A percentile compares a stretch with the other conserved stretches of the same genome.
Evolutionary conservation across 2,329 filamentous ascomycete species (phyloP).

Genomic region (Claviceps lovelessii): DNA sequence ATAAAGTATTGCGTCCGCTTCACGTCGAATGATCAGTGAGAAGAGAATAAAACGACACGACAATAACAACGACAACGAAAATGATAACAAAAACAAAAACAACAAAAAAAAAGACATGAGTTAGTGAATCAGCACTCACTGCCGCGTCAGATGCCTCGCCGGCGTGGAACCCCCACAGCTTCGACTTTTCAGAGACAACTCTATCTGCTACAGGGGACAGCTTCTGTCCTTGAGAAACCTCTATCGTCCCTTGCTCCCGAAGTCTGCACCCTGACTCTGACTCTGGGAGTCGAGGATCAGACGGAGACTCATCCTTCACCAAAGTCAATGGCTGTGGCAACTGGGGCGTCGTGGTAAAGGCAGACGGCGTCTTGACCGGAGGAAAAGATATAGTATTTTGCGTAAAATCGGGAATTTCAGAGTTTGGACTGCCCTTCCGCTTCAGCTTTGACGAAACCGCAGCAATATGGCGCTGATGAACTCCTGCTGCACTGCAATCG

Average conservation of each 20-base stretch:
- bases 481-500: background rate
- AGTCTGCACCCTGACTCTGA: conserved; percentile 4
- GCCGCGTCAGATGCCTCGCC: conserved; percentile 20
- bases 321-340: background rate
- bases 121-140: conserved; percentile 14
- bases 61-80: too few species aligned
- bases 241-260: conserved; percentile 11
- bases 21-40: background rate
- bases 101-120: background rate
- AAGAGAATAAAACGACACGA: too few species aligned
- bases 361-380: conserved; percentile 1
- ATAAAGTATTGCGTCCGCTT: conserved; percentile 27
- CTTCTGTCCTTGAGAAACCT: conserved; percentile 17
- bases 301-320: background rate
- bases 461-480: background rate
- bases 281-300: background rate
- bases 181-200: conserved; percentile 20
- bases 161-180: conserved; percentile 24
- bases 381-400: conserved; percentile 19
- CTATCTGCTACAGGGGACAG: conserved; percentile 19
- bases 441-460: conserved; percentile 9
- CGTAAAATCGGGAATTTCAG: conserved; percentile 15
- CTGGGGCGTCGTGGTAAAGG: background rate
- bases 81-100: too few species aligned
- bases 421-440: conserved; percentile 14